Conservation (phyloP, 2,329 filamentous ascomycete genomes). For the Stagonosporopsis vannaccii region DNA sequence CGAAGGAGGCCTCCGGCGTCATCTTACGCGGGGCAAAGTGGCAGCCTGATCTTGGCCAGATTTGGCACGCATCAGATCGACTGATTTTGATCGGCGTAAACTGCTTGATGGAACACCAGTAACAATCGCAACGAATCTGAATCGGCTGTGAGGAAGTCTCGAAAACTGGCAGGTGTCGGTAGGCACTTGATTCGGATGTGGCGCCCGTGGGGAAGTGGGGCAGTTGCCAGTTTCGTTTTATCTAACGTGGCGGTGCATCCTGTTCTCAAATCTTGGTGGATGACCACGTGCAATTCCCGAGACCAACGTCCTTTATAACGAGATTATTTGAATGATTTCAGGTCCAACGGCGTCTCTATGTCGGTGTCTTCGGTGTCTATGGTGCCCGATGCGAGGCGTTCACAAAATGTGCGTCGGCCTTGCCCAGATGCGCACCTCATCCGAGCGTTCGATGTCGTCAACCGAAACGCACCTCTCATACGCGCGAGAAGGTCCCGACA, state of each 20-base stretch:
- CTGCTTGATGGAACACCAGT: background rate
- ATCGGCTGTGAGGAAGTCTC: background rate
- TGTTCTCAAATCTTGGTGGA: background rate
- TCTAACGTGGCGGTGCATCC: background rate
- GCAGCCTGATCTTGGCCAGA: slow-evolving; percentile 1
- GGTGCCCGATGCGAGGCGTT: background rate
- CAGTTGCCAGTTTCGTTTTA: background rate
- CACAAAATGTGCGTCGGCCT: background rate
- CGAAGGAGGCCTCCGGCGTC: background rate
- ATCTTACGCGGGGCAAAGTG: background rate
- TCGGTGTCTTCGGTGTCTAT: slow-evolving; percentile 4
- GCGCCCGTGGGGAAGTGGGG: background rate
- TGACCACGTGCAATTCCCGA: background rate
- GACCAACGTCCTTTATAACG: background rate
- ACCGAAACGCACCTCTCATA: slow-evolving; percentile 7
- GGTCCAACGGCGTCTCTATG: background rate
- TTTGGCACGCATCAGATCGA: background rate
- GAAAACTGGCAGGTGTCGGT: background rate
- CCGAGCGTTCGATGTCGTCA: slow-evolving; percentile 14
- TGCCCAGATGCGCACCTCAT: slow-evolving; percentile 20
- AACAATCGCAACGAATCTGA: background rate
- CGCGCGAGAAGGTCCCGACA: background rate
- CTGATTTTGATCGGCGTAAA: background rate
- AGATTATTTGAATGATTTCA: background rate
- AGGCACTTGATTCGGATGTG: no score